Evolutionary conservation across 768 basidiomycete species (phyloP).

Genomic region (Pluteus cervinus): DNA sequence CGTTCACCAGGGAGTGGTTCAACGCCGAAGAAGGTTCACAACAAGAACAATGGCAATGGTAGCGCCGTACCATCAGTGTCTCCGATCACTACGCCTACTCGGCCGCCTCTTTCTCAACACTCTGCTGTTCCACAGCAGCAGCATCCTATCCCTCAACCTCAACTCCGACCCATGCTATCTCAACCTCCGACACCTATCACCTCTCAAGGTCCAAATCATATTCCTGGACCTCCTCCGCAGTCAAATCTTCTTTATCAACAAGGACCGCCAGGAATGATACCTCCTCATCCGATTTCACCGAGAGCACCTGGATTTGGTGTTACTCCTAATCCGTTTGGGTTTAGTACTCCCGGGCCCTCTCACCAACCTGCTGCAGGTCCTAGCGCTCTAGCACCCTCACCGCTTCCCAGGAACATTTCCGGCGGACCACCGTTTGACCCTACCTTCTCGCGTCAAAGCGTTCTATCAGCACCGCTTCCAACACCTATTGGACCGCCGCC

Average conservation of each 20-base stretch:
- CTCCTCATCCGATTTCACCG: constrained; percentile 47
- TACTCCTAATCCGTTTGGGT: constrained; percentile 49
- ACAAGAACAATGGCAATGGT: too few species aligned
- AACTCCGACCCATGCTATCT: constrained; percentile 24
- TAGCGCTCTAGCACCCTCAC: constrained; percentile 39
- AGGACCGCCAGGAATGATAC: constrained; percentile 32
- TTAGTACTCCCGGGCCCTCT: constrained; percentile 38
- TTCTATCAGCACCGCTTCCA: too few species aligned
- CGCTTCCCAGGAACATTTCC: constrained; percentile 49
- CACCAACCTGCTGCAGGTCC: constrained; percentile 28
- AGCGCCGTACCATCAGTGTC: too few species aligned
- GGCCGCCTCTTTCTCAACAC: constrained; percentile 23
- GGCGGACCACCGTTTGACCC: constrained; percentile 48
- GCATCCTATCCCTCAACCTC: constrained; percentile 28
- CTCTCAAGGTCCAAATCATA: constrained; percentile 38
- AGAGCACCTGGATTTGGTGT: constrained; percentile 46
- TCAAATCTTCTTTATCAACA: constrained; percentile 43
- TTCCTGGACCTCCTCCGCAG: constrained; percentile 34
- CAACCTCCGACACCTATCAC: constrained; percentile 46
- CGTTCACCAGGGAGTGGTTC: constrained; percentile 29
- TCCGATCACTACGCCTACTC: too few species aligned
- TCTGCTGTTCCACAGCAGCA: constrained; percentile 17
- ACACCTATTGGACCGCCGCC: constrained; percentile 56
- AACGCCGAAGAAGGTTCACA: constrained; percentile 56
- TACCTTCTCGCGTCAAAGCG: constrained; percentile 36